Percentiles rank a stretch among this genome's conserved stretches.
Conservation (phyloP, 73 alveolate genomes). For the Strombidium stylifer region DNA sequence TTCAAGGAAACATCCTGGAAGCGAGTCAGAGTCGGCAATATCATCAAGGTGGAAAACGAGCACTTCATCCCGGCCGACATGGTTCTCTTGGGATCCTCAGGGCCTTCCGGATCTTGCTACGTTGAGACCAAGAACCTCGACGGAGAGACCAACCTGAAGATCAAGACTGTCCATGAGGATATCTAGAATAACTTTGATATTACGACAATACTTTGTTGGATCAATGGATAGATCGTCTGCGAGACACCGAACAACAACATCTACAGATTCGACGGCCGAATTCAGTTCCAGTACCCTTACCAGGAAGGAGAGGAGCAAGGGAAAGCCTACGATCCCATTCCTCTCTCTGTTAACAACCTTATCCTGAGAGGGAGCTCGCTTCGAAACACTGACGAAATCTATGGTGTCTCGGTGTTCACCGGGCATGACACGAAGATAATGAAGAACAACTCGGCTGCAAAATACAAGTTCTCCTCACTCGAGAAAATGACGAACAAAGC, state of each 20-base stretch:
- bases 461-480: constrained; percentile 42
- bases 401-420: constrained; percentile 80
- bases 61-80: constrained; percentile 44
- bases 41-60: constrained; percentile 45
- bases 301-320: background rate
- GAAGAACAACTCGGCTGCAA: constrained; percentile 68
- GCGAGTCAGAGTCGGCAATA: constrained; percentile 73
- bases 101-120: constrained; percentile 66
- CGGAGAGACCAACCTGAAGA: constrained; percentile 98
- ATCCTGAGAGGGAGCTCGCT: constrained; percentile 73
- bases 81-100: constrained; percentile 37
- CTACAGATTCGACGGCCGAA: constrained; percentile 50
- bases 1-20: constrained; percentile 65
- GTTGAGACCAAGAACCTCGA: constrained; percentile 97
- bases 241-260: constrained; percentile 44
- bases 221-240: background rate
- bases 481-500: constrained; percentile 36
- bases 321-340: background rate
- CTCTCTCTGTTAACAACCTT: constrained; percentile 47
- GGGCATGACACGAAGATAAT: constrained; percentile 83
- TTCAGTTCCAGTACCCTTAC: background rate
- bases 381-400: constrained; percentile 67
- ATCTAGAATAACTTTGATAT: background rate
- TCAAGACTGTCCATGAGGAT: constrained; percentile 59
- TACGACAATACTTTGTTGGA: background rate